Percentiles rank a stretch among this genome's conserved stretches.
Conservation (phyloP, 2,329 filamentous ascomycete genomes). For the Phaeomoniella chlamydospora region DNA sequence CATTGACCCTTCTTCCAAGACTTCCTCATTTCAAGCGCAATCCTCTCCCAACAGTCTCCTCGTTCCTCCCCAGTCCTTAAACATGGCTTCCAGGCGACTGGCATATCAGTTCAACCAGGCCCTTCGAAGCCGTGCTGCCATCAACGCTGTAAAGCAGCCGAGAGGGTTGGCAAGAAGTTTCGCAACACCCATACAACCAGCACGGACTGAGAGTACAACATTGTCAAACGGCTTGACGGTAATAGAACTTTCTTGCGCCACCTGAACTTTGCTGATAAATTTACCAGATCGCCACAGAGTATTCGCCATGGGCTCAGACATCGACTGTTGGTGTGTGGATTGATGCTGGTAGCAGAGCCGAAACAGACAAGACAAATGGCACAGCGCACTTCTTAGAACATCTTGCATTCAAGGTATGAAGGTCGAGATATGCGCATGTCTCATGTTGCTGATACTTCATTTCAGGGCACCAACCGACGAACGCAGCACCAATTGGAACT, state of each 20-base stretch:
- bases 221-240: slow-evolving; percentile 96
- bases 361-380: slow-evolving; percentile 97
- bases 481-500: slow-evolving; percentile 96
- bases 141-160: slow-evolving; percentile 63
- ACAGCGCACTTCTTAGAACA: slow-evolving; percentile 99
- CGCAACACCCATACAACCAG: slow-evolving; percentile 68
- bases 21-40: not conserved
- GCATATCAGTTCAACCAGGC: slow-evolving; percentile 86
- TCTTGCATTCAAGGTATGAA: slow-evolving; percentile 90
- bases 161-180: slow-evolving; percentile 55
- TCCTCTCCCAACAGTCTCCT: not conserved
- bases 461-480: slow-evolving; percentile 77
- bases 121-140: slow-evolving; percentile 73
- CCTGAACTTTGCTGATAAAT: slow-evolving; percentile 10
- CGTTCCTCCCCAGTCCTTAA: slow-evolving; percentile 9
- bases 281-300: slow-evolving; percentile 81
- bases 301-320: slow-evolving; percentile 96
- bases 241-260: slow-evolving; percentile 13
- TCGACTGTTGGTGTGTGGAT: slow-evolving; percentile 99
- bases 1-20: not conserved
- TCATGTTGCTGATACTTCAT: slow-evolving; percentile 11
- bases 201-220: slow-evolving; percentile 87
- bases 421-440: slow-evolving; percentile 2
- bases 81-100: slow-evolving; percentile 94
- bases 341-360: slow-evolving; percentile 92